A percentile compares a stretch with the other conserved stretches of the same genome.
Evolutionary conservation across 2,329 filamentous ascomycete species (phyloP).

Genomic region (Penicillium psychrosexuale): DNA sequence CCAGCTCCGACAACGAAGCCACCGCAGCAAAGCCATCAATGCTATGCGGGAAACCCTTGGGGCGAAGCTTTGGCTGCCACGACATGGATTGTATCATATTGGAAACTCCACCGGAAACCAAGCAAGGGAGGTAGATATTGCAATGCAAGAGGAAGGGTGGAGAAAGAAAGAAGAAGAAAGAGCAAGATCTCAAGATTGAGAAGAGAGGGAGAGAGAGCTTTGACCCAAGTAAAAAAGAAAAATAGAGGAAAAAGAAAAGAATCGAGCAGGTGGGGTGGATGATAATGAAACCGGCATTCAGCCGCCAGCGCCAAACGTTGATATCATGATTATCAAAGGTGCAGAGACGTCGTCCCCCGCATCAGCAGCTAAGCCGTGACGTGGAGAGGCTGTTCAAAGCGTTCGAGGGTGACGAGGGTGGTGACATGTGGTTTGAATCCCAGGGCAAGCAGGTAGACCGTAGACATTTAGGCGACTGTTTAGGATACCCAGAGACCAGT

Average conservation of each 20-base stretch:
- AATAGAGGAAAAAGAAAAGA: conserved; percentile 3
- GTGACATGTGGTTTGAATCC: not conserved
- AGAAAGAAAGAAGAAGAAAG: not conserved
- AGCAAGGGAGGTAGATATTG: conserved; percentile 2
- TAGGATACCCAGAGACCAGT: conserved; percentile 3
- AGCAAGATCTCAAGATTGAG: not conserved
- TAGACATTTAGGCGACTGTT: not conserved
- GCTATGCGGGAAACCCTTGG: conserved; percentile 38
- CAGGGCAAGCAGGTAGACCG: not conserved
- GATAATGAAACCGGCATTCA: conserved; percentile 12
- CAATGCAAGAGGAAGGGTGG: not conserved
- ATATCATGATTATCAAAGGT: conserved; percentile 17
- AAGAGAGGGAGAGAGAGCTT: conserved; percentile 5
- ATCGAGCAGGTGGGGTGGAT: conserved; percentile 21
- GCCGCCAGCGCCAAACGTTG: conserved; percentile 10
- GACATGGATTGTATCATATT: conserved; percentile 36
- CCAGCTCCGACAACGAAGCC: conserved; percentile 32
- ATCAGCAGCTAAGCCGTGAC: conserved; percentile 29
- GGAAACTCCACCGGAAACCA: not conserved
- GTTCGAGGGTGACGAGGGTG: not conserved
- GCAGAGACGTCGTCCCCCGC: conserved; percentile 21
- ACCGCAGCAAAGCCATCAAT: conserved; percentile 34
- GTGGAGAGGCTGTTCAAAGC: conserved; percentile 29
- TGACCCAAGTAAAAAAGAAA: conserved; percentile 2
- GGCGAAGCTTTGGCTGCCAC: conserved; percentile 39